A percentile compares a stretch with the other conserved stretches of the same genome.
These are phyloP conservation scores for Cardamine resedifolia DNA, from an alignment of 345 rosid genomes.

Conservation along the genomic window DNA sequence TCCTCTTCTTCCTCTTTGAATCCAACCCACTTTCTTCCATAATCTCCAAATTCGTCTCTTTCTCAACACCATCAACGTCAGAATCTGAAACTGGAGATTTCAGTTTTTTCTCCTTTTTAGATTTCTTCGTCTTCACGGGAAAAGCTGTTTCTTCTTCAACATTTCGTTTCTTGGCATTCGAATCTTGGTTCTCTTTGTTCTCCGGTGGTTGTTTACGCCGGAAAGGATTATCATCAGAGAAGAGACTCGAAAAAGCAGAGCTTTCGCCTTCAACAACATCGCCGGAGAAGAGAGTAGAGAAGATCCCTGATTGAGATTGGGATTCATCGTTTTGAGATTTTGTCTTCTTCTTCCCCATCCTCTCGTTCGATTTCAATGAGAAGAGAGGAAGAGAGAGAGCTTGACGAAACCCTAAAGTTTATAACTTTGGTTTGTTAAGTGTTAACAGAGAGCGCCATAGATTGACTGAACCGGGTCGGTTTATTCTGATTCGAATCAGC, in stretches of 20 bases:
- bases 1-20: constrained; percentile 69
- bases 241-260: constrained; percentile 48
- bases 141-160: constrained; percentile 21
- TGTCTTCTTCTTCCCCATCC: constrained; percentile 34
- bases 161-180: constrained; percentile 20
- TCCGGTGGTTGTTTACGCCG: constrained; percentile 58
- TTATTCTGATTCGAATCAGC: background rate
- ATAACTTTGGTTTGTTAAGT: background rate
- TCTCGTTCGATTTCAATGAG: constrained; percentile 11
- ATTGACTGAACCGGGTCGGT: background rate
- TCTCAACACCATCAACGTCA: background rate
- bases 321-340: constrained; percentile 5
- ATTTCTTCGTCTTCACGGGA: constrained; percentile 35
- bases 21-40: no score
- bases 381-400: background rate
- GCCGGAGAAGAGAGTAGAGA: constrained; percentile 33
- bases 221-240: constrained; percentile 82
- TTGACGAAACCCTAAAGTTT: constrained; percentile 27
- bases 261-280: constrained; percentile 4
- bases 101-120: constrained; percentile 36
- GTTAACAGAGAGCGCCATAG: constrained; percentile 11
- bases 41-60: constrained; percentile 9
- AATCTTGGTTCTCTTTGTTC: constrained; percentile 14
- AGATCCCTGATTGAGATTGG: constrained; percentile 18
- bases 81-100: constrained; percentile 6